phyloP scores from a whole-genome alignment of 1,284 basidiomycete species.

The Stygiomarasmius scandens region DNA sequence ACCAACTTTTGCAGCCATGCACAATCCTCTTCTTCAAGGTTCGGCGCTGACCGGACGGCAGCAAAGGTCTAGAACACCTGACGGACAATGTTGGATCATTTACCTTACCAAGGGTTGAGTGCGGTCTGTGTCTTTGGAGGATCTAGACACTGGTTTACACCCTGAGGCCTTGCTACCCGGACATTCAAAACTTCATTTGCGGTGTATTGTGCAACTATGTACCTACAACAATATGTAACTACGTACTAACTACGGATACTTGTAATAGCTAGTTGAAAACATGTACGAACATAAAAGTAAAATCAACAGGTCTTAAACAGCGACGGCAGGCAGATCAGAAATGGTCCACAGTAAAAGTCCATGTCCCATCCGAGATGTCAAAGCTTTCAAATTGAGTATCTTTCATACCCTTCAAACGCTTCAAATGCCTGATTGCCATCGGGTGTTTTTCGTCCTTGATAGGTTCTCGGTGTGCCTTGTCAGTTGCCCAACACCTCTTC shows the following conservation, averaged over 20 bases:
- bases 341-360: conserved; percentile 94
- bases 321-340: conserved; percentile 53
- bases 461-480: conserved; percentile 90
- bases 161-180: no score
- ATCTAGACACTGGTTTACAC: no score
- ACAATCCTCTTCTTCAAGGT: no score
- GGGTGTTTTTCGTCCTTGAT: conserved; percentile 84
- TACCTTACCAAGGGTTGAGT: no score
- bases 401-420: conserved; percentile 83
- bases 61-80: no score
- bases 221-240: not conserved
- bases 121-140: no score
- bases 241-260: conserved; percentile 2
- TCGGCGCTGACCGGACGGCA: no score
- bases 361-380: conserved; percentile 80
- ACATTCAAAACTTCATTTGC: no score
- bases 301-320: not conserved
- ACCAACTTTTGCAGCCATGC: no score
- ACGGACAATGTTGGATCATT: no score
- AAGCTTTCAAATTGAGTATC: conserved; percentile 88
- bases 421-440: conserved; percentile 76
- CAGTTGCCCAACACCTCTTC: conserved; percentile 84
- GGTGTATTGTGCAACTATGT: not conserved
- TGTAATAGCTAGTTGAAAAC: not conserved
- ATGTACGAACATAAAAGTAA: not conserved